These are phyloP conservation scores for Zygotorulaspora mrakii DNA, from an alignment of 1,139 yeast species.

Conservation along the genomic window DNA sequence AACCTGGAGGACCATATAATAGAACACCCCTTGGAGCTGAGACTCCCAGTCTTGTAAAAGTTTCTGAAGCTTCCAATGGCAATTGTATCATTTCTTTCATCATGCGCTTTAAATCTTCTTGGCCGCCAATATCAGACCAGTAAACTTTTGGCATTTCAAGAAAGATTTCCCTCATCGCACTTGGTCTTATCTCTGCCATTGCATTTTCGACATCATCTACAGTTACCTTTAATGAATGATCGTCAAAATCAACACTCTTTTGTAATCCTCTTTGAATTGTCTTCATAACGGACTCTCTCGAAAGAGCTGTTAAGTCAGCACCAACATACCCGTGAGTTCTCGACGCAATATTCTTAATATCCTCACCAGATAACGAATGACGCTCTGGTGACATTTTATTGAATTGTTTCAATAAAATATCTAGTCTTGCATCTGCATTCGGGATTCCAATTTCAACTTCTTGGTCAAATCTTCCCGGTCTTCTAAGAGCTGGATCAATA, in stretches of 20 bases:
- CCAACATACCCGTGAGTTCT: slow-evolving; percentile 77
- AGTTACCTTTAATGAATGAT: slow-evolving; percentile 40
- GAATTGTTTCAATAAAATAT: slow-evolving; percentile 61
- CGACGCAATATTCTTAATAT: slow-evolving; percentile 56
- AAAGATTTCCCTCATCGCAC: slow-evolving; percentile 95
- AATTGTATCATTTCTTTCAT: slow-evolving; percentile 86
- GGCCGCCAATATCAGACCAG: slow-evolving; percentile 97
- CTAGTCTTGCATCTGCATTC: slow-evolving; percentile 61
- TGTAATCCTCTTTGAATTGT: slow-evolving; percentile 64
- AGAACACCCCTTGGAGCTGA: slow-evolving; percentile 88
- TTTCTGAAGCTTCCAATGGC: slow-evolving; percentile 78
- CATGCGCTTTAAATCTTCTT: slow-evolving; percentile 71
- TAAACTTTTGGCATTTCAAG: slow-evolving; percentile 89
- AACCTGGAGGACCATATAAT: slow-evolving; percentile 94
- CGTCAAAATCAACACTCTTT: slow-evolving; percentile 30
- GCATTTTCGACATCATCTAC: slow-evolving; percentile 62
- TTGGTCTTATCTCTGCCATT: slow-evolving; percentile 75
- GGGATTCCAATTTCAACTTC: slow-evolving; percentile 80
- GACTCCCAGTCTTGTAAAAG: slow-evolving; percentile 74
- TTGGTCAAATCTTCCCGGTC: slow-evolving; percentile 93
- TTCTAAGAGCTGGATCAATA: slow-evolving; percentile 79
- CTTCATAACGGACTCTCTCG: slow-evolving; percentile 84
- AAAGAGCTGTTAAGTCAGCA: slow-evolving; percentile 83
- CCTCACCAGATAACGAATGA: slow-evolving; percentile 49
- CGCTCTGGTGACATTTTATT: slow-evolving; percentile 54